Conservation (phyloP, 371 early-diverging fungal genomes). For the Zancudomyces culisetae region DNA sequence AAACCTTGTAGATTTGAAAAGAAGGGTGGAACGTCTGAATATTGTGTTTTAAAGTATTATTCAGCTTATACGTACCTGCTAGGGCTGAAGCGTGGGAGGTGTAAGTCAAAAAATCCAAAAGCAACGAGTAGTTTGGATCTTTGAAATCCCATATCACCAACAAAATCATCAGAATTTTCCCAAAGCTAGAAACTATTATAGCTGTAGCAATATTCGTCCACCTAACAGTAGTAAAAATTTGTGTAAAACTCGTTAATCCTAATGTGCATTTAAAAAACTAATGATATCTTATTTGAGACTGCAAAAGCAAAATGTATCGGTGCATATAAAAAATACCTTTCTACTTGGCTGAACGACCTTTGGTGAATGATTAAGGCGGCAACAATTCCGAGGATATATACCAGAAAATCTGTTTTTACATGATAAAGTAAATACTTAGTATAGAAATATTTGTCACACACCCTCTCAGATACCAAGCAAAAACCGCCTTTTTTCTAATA, state of each 20-base stretch:
- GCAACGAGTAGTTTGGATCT: slow-evolving; percentile 60
- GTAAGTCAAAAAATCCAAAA: slow-evolving; percentile 52
- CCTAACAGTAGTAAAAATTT: slow-evolving; percentile 26
- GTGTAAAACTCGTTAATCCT: too few species aligned
- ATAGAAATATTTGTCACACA: too few species aligned
- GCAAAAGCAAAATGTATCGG: not conserved
- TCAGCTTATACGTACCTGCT: slow-evolving; percentile 32
- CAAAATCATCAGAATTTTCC: slow-evolving; percentile 67
- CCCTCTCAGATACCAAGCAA: too few species aligned
- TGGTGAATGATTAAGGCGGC: slow-evolving; percentile 16
- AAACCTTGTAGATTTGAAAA: too few species aligned
- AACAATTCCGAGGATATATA: slow-evolving; percentile 9
- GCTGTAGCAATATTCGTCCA: slow-evolving; percentile 41
- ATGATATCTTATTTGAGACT: not conserved
- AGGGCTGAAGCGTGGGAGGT: slow-evolving; percentile 73
- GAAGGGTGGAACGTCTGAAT: too few species aligned
- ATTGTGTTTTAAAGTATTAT: too few species aligned
- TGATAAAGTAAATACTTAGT: too few species aligned
- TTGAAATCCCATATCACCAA: slow-evolving; percentile 92
- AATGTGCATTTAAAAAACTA: not conserved
- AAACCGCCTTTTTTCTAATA: too few species aligned
- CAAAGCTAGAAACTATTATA: slow-evolving; percentile 70
- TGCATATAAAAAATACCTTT: slow-evolving; percentile 3
- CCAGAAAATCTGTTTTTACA: slow-evolving; percentile 3
- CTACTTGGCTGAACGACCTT: slow-evolving; percentile 8